Percentiles rank a stretch among this genome's conserved stretches.
These are phyloP conservation scores for Parastagonospora avenae DNA, from an alignment of 2,329 filamentous ascomycete genomes.

Conservation along the genomic window DNA sequence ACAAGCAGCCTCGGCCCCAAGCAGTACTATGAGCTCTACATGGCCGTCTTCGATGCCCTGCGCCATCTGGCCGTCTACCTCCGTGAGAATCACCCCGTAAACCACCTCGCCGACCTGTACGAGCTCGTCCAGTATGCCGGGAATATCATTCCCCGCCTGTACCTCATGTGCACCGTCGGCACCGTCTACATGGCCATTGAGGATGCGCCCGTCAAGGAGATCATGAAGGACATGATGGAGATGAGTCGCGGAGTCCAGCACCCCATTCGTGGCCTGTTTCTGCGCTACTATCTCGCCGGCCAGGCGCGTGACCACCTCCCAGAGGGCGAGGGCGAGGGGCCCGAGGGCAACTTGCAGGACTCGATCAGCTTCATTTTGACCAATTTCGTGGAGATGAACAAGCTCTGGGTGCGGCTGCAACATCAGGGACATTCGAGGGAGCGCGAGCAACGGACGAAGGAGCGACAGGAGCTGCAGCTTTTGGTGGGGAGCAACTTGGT, in stretches of 20 bases:
- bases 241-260: slow-evolving; percentile 99
- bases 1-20: slow-evolving; percentile 98
- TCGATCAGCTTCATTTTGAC: slow-evolving; percentile 98
- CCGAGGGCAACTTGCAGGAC: slow-evolving; percentile 94
- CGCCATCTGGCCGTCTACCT: slow-evolving; percentile 96
- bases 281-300: slow-evolving; percentile 94
- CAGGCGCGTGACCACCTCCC: slow-evolving; percentile 92
- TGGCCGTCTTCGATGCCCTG: slow-evolving; percentile 97
- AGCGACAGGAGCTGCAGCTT: slow-evolving; percentile 92
- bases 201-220: slow-evolving; percentile 97
- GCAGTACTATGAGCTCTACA: slow-evolving; percentile 99
- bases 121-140: slow-evolving; percentile 97
- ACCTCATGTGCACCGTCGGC: slow-evolving; percentile 98
- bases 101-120: slow-evolving; percentile 97
- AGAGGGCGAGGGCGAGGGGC: slow-evolving; percentile 80
- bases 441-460: slow-evolving; percentile 88
- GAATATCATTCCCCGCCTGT: slow-evolving; percentile 94
- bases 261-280: slow-evolving; percentile 90
- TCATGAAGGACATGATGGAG: slow-evolving; percentile 99
- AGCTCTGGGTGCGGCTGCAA: slow-evolving; percentile 96
- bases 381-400: slow-evolving; percentile 99
- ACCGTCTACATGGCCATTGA: slow-evolving; percentile 99
- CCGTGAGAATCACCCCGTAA: slow-evolving; percentile 95
- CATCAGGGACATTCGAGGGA: slow-evolving; percentile 97
- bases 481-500: slow-evolving; percentile 97